Evolutionary conservation across 2,329 filamentous ascomycete species (phyloP).

Genomic region (Lachnellula hyalina): DNA sequence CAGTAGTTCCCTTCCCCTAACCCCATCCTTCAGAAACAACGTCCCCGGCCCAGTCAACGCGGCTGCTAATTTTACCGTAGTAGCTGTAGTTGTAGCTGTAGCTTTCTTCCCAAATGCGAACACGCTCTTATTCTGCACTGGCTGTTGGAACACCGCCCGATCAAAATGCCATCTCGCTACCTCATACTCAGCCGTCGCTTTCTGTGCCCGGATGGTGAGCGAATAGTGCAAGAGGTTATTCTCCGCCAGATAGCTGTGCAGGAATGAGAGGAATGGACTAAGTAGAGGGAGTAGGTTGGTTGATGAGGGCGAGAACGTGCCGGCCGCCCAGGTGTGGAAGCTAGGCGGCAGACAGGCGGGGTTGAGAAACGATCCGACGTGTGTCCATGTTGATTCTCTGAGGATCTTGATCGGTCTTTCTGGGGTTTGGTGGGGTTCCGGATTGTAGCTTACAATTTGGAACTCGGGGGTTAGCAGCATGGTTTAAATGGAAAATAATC

Average conservation of each 20-base stretch:
- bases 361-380: background rate
- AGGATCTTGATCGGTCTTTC: too few species aligned
- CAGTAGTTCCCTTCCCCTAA: background rate
- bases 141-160: background rate
- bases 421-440: too few species aligned
- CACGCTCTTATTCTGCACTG: background rate
- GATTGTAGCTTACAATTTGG: too few species aligned
- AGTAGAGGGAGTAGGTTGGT: background rate
- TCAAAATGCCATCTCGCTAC: conserved; percentile 10
- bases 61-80: conserved; percentile 1
- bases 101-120: background rate
- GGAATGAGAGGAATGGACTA: conserved; percentile 1
- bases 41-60: conserved; percentile 5
- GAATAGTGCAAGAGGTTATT: conserved; percentile 3
- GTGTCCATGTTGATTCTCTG: conserved; percentile 3
- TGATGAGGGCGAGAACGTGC: background rate
- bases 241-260: conserved; percentile 1
- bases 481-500: too few species aligned
- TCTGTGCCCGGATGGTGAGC: conserved; percentile 7
- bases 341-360: background rate
- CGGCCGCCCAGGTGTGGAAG: background rate
- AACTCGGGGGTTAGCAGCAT: too few species aligned
- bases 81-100: background rate
- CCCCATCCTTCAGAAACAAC: conserved; percentile 1
- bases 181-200: conserved; percentile 3